Evolutionary conservation across 345 rosid species (phyloP), one percentile per base, ranked within the genome.

Genomic region (Bruguiera gymnorhiza): DNA sequence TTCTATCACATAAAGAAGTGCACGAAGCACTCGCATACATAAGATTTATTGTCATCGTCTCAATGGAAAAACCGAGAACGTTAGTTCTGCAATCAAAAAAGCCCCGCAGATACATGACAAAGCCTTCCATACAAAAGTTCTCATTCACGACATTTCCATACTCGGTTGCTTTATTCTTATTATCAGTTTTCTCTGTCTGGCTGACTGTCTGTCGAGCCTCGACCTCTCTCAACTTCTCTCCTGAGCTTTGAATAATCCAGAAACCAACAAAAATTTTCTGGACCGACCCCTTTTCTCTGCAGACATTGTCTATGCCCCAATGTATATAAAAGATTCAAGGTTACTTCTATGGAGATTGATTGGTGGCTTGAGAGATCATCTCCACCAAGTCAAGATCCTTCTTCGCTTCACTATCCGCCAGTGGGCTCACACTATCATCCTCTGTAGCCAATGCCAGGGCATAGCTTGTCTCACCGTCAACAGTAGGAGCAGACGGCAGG

Each of bases 341-440:
- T 26, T 7, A 5, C 60, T 56, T 24, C 50, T 56, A 15, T 6
- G 30, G 30, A 56, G 29, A 24, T 56, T 52, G 68, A 1, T 59
- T 58, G 57, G 71, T 77, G 43, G 77, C 78, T 54, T 79, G 83
- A 67, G 79, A 67, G 67, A 89, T 84, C 88, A 89, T 78, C 85
- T 87, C 90, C 76, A 83, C 69, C 73, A 85, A 79, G 81, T 89
- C 92, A 55, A 81, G 46, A 51, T 89, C 92, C 76, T 74, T 70
- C 79, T 76, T 80, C 76, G 69, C 82, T 59, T 73, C 77, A 56
- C 59, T 57, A 36, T 66, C 80, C 73, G 65, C 56, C 48, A 63
- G 20, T 23, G 59, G 70, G 29, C 4, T 24, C 70, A 50, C 16
- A 43, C 18, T 16, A 24, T 56, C 69, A 8, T 74, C 74, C 27